Conservation (phyloP, 2,329 filamentous ascomycete genomes). For the Penicillium nordicum region DNA sequence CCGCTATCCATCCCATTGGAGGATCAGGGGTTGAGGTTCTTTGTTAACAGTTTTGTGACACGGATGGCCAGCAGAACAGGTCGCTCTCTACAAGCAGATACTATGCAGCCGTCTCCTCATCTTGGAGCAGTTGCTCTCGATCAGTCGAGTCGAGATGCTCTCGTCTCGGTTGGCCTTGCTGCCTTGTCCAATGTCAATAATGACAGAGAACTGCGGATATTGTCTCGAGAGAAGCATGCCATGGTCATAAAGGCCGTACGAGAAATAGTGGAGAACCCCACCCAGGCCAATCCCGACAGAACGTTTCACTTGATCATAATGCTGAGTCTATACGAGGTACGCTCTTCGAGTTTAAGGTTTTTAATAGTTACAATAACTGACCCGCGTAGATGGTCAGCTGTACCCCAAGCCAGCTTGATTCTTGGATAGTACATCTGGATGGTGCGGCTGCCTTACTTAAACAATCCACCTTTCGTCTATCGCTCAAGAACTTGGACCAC, state of each 20-base stretch:
- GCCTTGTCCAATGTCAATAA: conserved; percentile 25
- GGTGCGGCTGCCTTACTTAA: conserved; percentile 20
- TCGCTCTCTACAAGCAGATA: not conserved
- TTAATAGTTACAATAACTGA: not conserved
- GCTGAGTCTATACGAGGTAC: conserved; percentile 25
- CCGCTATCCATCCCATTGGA: conserved; percentile 15
- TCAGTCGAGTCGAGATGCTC: conserved; percentile 19
- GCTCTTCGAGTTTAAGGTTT: not conserved
- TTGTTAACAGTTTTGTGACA: conserved; percentile 21
- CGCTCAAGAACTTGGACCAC: not conserved
- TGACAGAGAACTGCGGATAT: conserved; percentile 13
- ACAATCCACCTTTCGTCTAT: conserved; percentile 5
- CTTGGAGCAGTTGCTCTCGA: conserved; percentile 8
- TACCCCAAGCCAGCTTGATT: conserved; percentile 9
- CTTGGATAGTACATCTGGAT: conserved; percentile 23
- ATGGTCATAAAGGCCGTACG: conserved; percentile 15
- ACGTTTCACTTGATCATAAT: conserved; percentile 21
- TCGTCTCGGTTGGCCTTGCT: conserved; percentile 24
- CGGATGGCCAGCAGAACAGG: conserved; percentile 1
- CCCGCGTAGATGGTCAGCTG: conserved; percentile 21
- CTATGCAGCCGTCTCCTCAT: not conserved
- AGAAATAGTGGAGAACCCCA: conserved; percentile 15
- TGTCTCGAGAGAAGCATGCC: conserved; percentile 23
- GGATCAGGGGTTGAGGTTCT: conserved; percentile 23
- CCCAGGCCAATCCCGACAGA: conserved; percentile 11